Conservation (phyloP, 2,329 filamentous ascomycete species). For the Kalmusia sp. region DNA sequence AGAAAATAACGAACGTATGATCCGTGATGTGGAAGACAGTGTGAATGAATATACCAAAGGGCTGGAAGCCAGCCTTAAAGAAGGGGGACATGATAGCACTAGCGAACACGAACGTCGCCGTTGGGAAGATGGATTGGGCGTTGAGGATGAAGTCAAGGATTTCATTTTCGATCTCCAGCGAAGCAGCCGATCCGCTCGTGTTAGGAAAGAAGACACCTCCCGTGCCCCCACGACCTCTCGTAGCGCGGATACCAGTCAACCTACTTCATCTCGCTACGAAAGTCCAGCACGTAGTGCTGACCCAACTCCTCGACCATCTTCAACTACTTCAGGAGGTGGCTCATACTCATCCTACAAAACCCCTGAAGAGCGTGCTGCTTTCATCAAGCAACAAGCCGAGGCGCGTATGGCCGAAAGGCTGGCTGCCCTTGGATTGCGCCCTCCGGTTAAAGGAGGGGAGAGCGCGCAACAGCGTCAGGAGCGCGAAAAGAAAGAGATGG, state of each 20-base stretch:
- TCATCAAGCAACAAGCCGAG: constrained; percentile 96
- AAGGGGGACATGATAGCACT: constrained; percentile 74
- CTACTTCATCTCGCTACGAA: constrained; percentile 53
- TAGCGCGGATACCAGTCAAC: constrained; percentile 40
- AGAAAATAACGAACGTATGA: constrained; percentile 96
- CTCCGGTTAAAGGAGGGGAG: constrained; percentile 80
- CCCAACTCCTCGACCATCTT: constrained; percentile 62
- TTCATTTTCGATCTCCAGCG: constrained; percentile 97
- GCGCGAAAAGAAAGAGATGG: constrained; percentile 84
- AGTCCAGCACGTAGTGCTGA: constrained; percentile 55
- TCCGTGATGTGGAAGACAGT: constrained; percentile 94
- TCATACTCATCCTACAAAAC: constrained; percentile 87
- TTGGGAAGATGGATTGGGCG: constrained; percentile 95
- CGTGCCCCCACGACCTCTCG: constrained; percentile 51
- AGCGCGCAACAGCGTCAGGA: constrained; percentile 83
- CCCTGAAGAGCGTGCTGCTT: constrained; percentile 90
- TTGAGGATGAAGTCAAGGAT: constrained; percentile 95
- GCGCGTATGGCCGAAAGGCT: constrained; percentile 96
- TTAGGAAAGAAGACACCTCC: constrained; percentile 65
- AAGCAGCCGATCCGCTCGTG: constrained; percentile 76
- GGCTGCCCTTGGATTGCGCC: constrained; percentile 89
- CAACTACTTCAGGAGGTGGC: constrained; percentile 62
- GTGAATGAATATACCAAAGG: constrained; percentile 85
- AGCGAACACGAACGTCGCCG: constrained; percentile 90
- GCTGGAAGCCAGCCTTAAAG: constrained; percentile 87